phyloP scores from a whole-genome alignment of 352 stramenopile species.

The Pythium sp. region DNA sequence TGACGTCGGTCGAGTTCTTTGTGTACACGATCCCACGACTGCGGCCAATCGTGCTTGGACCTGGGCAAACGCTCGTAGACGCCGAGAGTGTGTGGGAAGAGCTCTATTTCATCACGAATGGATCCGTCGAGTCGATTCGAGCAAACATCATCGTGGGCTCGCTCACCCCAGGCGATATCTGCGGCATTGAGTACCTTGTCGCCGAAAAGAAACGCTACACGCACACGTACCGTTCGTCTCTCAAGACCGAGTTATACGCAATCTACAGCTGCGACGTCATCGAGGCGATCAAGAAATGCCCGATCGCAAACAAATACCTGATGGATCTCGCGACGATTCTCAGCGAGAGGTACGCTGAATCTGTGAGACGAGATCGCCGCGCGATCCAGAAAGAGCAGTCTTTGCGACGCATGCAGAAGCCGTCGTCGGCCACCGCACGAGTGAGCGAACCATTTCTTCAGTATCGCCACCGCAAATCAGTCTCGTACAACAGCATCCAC shows the following conservation, averaged over 20 bases:
- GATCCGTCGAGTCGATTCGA: conserved; percentile 55
- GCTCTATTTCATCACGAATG: conserved; percentile 67
- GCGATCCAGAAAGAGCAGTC: conserved; percentile 39
- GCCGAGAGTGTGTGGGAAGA: conserved; percentile 81
- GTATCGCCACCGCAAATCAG: conserved; percentile 62
- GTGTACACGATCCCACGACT: conserved; percentile 60
- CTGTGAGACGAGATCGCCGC: conserved; percentile 35
- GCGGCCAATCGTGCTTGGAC: conserved; percentile 56
- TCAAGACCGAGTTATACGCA: conserved; percentile 67
- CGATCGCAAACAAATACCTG: conserved; percentile 64
- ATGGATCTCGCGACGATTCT: conserved; percentile 61
- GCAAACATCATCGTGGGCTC: conserved; percentile 60
- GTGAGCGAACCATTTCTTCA: conserved; percentile 48
- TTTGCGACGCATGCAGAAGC: conserved; percentile 10
- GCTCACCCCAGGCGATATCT: conserved; percentile 64
- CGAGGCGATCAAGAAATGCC: conserved; percentile 52
- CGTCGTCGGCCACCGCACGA: conserved; percentile 4
- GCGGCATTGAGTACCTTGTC: conserved; percentile 74
- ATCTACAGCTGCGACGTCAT: conserved; percentile 66
- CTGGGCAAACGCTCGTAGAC: conserved; percentile 62
- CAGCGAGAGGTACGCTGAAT: conserved; percentile 57
- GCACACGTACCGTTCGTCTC: conserved; percentile 60
- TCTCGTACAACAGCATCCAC: conserved; percentile 37
- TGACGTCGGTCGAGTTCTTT: conserved; percentile 76
- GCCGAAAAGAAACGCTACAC: conserved; percentile 47